Percentiles rank a stretch among this genome's conserved stretches.
Evolutionary conservation across 2,329 filamentous ascomycete genomes (phyloP).

Genomic region (Colletotrichum agaves): DNA sequence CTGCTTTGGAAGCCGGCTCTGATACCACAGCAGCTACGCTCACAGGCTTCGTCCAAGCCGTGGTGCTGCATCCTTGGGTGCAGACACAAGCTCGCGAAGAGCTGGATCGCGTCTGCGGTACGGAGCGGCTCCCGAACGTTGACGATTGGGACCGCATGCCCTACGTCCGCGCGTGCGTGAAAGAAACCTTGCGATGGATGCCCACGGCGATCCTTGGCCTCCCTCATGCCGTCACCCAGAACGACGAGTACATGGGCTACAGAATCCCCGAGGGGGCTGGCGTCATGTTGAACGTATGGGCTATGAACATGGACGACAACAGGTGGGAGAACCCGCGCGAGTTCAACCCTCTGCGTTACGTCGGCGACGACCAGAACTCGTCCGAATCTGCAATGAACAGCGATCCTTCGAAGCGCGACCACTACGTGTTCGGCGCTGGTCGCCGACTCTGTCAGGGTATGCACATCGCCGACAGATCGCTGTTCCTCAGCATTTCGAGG

Average conservation of each 20-base stretch:
- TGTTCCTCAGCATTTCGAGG: conserved; percentile 58
- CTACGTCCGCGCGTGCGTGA: conserved; percentile 58
- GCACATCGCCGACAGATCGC: conserved; percentile 62
- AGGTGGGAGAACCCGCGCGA: conserved; percentile 52
- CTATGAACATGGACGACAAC: conserved; percentile 57
- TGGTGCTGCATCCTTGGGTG: conserved; percentile 54
- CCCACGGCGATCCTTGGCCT: conserved; percentile 51
- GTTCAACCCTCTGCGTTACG: conserved; percentile 56
- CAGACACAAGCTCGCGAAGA: conserved; percentile 54
- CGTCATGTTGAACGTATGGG: conserved; percentile 45
- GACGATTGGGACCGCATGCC: conserved; percentile 56
- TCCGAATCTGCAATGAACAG: conserved; percentile 39
- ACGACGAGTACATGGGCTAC: conserved; percentile 35
- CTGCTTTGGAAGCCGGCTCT: conserved; percentile 52
- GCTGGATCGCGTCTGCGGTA: conserved; percentile 56
- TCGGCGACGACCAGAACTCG: conserved; percentile 39
- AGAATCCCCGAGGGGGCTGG: conserved; percentile 29
- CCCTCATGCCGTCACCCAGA: conserved; percentile 49
- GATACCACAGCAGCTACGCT: conserved; percentile 57
- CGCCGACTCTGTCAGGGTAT: conserved; percentile 44
- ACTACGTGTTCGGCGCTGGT: conserved; percentile 45
- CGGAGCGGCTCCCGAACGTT: conserved; percentile 53
- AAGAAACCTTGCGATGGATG: conserved; percentile 60
- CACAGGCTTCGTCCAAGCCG: conserved; percentile 57
- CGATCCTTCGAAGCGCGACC: conserved; percentile 49